These are phyloP conservation scores for Xylaria sp. DNA, from an alignment of 2,329 filamentous ascomycete genomes.

Conservation along the genomic window DNA sequence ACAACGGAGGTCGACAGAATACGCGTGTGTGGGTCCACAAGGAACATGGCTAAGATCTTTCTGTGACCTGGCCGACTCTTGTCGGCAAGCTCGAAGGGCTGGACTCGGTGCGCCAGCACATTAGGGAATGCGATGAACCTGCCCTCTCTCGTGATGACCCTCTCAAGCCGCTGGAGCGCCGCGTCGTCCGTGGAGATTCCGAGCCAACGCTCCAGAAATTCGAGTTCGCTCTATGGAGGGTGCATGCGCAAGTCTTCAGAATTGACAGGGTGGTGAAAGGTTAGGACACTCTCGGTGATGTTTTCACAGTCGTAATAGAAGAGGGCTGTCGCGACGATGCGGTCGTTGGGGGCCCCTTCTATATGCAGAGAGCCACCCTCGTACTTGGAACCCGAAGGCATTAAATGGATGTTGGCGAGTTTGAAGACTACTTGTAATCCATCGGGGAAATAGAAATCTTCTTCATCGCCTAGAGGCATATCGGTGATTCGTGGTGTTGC, in stretches of 20 bases:
- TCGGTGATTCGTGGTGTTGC: conserved; percentile 25
- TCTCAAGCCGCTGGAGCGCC: conserved; percentile 53
- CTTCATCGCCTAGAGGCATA: not conserved
- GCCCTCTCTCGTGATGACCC: conserved; percentile 51
- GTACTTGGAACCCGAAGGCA: conserved; percentile 61
- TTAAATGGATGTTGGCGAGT: conserved; percentile 65
- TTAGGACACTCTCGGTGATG: conserved; percentile 57
- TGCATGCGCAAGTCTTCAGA: conserved; percentile 35
- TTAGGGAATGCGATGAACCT: conserved; percentile 64
- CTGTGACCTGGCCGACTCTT: conserved; percentile 57
- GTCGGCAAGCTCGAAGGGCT: conserved; percentile 57
- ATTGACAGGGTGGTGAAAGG: conserved; percentile 53
- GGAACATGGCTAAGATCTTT: conserved; percentile 62
- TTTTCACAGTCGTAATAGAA: conserved; percentile 68
- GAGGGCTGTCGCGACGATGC: conserved; percentile 66
- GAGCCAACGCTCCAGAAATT: conserved; percentile 44
- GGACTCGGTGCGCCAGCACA: conserved; percentile 56
- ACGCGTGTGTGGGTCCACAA: conserved; percentile 60
- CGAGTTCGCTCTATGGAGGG: conserved; percentile 42
- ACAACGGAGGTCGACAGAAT: conserved; percentile 53
- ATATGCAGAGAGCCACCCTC: conserved; percentile 60
- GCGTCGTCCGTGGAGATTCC: conserved; percentile 44
- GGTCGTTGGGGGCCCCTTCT: conserved; percentile 65
- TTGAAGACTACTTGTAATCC: conserved; percentile 67
- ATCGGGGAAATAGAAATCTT: conserved; percentile 37